A percentile compares a stretch with the other conserved stretches of the same genome.
Conservation (phyloP, 129 eudicot genomes). For the Kitagawia praeruptora region DNA sequence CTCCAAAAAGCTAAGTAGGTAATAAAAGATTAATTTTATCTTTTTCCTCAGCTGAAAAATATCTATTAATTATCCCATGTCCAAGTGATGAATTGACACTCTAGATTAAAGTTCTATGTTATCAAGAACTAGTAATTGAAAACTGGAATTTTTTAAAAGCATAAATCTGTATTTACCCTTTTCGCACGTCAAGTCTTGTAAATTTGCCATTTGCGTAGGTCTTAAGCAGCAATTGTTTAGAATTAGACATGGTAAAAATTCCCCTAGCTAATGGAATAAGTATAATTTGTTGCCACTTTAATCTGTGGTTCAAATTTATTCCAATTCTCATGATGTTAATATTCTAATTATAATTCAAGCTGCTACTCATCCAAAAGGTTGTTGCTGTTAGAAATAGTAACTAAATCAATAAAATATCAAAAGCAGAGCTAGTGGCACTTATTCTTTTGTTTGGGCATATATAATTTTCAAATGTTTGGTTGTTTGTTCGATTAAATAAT, state of each 20-base stretch:
- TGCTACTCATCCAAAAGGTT: background rate
- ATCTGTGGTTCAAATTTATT: background rate
- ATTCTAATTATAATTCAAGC: background rate
- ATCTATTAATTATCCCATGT: no score
- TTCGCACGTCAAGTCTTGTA: no score
- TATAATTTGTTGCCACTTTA: background rate
- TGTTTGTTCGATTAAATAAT: background rate
- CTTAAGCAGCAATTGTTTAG: background rate
- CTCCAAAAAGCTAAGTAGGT: no score
- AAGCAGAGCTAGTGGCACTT: background rate
- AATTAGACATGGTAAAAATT: background rate
- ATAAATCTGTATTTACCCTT: no score
- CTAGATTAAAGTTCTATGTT: no score
- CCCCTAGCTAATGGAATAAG: background rate
- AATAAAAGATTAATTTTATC: no score
- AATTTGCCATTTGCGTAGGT: background rate
- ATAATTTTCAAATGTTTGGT: background rate
- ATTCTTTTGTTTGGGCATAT: background rate
- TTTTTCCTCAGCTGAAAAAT: no score
- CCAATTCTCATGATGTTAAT: background rate
- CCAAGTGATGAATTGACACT: no score
- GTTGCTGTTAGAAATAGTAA: background rate
- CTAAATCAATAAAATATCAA: no score
- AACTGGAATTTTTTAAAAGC: no score
- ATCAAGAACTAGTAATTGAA: no score